Conservation (phyloP, 805 yeast species). For the Saccharomycopsis fodiens region DNA sequence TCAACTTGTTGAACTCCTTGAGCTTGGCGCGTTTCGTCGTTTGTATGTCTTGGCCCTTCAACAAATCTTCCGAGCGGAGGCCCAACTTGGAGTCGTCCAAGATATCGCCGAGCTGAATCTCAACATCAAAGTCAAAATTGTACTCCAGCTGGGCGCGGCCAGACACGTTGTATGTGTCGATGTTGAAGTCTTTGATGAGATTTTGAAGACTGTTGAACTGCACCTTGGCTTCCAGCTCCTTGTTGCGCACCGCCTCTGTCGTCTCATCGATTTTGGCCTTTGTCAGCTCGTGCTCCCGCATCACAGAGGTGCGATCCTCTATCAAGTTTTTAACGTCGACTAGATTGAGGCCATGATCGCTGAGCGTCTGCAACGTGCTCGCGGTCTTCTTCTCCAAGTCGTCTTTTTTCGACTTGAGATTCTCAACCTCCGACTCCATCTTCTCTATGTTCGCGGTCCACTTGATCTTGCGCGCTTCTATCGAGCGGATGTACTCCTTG, state of each 20-base stretch:
- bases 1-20: constrained; percentile 37
- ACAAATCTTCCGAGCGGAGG: constrained; percentile 34
- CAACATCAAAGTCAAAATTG: constrained; percentile 29
- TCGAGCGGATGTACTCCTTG: constrained; percentile 59
- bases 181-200: constrained; percentile 9
- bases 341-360: constrained; percentile 42
- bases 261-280: constrained; percentile 38
- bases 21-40: constrained; percentile 31
- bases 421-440: constrained; percentile 45
- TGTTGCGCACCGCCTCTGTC: constrained; percentile 33
- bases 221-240: constrained; percentile 42
- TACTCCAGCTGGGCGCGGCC: constrained; percentile 19
- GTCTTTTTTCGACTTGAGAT: constrained; percentile 35
- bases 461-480: constrained; percentile 54
- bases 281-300: constrained; percentile 1
- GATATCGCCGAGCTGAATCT: constrained; percentile 34
- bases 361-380: constrained; percentile 36
- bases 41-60: constrained; percentile 32
- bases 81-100: constrained; percentile 39
- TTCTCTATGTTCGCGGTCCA: constrained; percentile 58
- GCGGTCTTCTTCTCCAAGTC: constrained; percentile 36
- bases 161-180: constrained; percentile 1
- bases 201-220: constrained; percentile 30
- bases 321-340: constrained; percentile 16
- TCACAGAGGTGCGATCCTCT: constrained; percentile 14